phyloP scores from a whole-genome alignment of 768 basidiomycete genomes.

The Termitomyces sp. region DNA sequence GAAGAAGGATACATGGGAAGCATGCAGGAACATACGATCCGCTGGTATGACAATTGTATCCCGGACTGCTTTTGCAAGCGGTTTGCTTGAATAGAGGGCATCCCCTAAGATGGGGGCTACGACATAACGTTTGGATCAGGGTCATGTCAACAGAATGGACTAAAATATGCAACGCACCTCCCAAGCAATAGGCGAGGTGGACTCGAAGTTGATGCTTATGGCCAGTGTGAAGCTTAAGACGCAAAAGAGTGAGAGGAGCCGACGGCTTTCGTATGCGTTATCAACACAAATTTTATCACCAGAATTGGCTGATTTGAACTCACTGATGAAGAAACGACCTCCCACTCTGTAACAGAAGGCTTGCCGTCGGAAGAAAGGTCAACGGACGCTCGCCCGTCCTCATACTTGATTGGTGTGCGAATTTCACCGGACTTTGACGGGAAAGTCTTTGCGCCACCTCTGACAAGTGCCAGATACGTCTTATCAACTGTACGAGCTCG shows the following conservation, averaged over 20 bases:
- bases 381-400: slow-evolving; percentile 41
- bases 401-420: slow-evolving; percentile 31
- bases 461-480: slow-evolving; percentile 59
- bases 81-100: slow-evolving; percentile 36
- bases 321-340: slow-evolving; percentile 53
- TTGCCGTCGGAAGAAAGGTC: slow-evolving; percentile 23
- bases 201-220: slow-evolving; percentile 69
- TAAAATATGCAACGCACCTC: slow-evolving; percentile 26
- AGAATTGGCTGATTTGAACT: slow-evolving; percentile 11
- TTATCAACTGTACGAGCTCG: slow-evolving; percentile 41
- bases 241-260: slow-evolving; percentile 51
- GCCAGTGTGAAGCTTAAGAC: slow-evolving; percentile 52
- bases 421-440: slow-evolving; percentile 32
- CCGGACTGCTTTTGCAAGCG: slow-evolving; percentile 19
- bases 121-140: background rate
- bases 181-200: slow-evolving; percentile 48
- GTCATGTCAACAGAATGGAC: background rate
- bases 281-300: background rate
- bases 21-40: slow-evolving; percentile 55
- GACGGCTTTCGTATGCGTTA: slow-evolving; percentile 17
- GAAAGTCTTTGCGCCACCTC: slow-evolving; percentile 45
- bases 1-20: slow-evolving; percentile 48
- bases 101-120: slow-evolving; percentile 69
- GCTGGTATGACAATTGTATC: slow-evolving; percentile 26
- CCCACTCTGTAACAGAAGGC: slow-evolving; percentile 49